These are phyloP conservation scores for Fraxinus velutina DNA, from an alignment of 305 asterid genomes.

Conservation along the genomic window DNA sequence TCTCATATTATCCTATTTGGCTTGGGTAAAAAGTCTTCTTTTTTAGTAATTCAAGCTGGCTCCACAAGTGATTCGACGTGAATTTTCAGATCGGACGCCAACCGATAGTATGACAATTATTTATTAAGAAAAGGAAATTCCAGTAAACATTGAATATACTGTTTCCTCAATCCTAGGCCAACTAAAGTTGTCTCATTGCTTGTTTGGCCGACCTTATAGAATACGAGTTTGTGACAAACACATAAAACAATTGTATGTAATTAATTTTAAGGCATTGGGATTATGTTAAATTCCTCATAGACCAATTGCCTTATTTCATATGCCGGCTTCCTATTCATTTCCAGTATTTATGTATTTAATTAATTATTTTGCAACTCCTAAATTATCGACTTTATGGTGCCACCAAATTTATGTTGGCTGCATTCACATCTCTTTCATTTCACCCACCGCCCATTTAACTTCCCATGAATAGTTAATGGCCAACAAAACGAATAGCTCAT, in stretches of 20 bases:
- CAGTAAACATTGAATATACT: neutral
- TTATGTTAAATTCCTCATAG: conserved; percentile 25
- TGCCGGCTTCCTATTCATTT: conserved; percentile 27
- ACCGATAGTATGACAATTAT: neutral
- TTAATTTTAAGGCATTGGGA: neutral
- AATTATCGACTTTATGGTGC: neutral
- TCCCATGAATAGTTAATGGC: neutral
- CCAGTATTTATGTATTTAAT: neutral
- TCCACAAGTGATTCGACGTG: neutral
- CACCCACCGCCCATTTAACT: neutral
- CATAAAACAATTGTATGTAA: neutral
- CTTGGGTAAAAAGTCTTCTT: neutral
- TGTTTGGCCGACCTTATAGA: conserved; percentile 49
- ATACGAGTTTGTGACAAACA: conserved; percentile 21
- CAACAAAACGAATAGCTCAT: neutral
- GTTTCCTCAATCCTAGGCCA: conserved; percentile 35
- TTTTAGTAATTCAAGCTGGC: neutral
- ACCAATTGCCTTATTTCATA: conserved; percentile 24
- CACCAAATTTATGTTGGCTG: neutral
- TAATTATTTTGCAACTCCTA: neutral
- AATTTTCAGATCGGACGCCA: neutral
- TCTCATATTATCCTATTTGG: neutral
- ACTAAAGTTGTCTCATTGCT: conserved; percentile 42
- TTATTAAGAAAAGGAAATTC: neutral
- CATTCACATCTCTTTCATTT: conserved; percentile 9